These are phyloP conservation scores for Talaromyces ruber DNA, from an alignment of 495 filamentous ascomycete species.

Conservation along the genomic window DNA sequence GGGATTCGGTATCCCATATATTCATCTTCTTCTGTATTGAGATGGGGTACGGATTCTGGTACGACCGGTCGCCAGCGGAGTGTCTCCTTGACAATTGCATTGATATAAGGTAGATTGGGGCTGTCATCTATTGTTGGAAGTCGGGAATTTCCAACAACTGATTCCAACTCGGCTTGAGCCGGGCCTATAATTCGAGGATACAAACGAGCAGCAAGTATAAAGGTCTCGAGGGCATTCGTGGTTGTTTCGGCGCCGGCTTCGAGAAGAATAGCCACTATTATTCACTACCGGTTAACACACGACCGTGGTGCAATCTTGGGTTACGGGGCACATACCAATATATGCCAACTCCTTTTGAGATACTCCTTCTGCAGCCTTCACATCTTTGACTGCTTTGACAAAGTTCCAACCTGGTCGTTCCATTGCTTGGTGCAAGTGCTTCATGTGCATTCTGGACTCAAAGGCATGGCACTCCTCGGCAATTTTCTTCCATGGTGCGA, in stretches of 20 bases:
- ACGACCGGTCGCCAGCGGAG: slow-evolving; percentile 26
- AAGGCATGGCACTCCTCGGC: background rate
- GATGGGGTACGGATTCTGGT: slow-evolving; percentile 41
- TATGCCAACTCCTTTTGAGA: slow-evolving; percentile 21
- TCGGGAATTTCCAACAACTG: background rate
- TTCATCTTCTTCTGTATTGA: slow-evolving; percentile 39
- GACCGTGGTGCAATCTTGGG: too few species aligned
- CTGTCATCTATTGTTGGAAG: background rate
- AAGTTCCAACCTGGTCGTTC: slow-evolving; percentile 16
- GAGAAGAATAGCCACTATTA: background rate
- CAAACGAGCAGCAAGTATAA: background rate
- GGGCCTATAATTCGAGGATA: background rate
- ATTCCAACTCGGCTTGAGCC: background rate
- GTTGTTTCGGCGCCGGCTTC: background rate
- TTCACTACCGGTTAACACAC: background rate
- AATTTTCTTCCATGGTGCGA: slow-evolving; percentile 25
- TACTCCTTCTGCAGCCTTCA: slow-evolving; percentile 9
- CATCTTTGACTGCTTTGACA: slow-evolving; percentile 10
- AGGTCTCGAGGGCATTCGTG: background rate
- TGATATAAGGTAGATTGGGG: slow-evolving; percentile 21
- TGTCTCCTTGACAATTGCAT: slow-evolving; percentile 24
- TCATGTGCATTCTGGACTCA: background rate
- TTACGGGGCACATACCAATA: slow-evolving; percentile 3
- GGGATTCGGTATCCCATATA: slow-evolving; percentile 43
- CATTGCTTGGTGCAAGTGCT: background rate